Base-by-base conservation (phyloP, 352 stramenopile species). In the Phytophthora fragariaefolia region DNA sequence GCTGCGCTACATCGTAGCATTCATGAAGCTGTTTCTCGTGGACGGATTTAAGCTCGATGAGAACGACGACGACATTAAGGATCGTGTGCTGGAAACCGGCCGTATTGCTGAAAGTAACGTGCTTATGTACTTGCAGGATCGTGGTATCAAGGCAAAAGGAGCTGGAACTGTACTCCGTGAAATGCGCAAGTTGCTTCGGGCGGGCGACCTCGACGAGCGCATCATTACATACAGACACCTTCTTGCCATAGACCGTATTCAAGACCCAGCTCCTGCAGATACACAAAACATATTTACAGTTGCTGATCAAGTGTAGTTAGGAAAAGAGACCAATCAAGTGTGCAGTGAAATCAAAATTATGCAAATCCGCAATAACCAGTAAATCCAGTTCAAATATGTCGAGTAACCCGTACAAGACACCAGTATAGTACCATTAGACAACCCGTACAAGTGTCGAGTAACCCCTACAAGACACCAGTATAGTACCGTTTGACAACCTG, bases 1-100 rank as follows among this genome's bases (percentile, higher is more conserved):
- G 10, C 20, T n/a, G 1, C 40, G 51, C n/a, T 28, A 46, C 18
- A 20, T 64, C 22, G 62, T 70, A 5, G 47, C 46, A 7, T 60
- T 61, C 47, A 59, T 70, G 54, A 63, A 59, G 54, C 54, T 70
- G 7, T 70, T 70, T 30, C 5, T 70, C 7, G 28, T 52, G 8
- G 22, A 43, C 17, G 62, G 61, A 10, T 63, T 63, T 18, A 15
- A 20, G 17, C 47, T 70, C 5, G 36, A 55, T 20, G 8, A 13
- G 3, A 24, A 38, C 1, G 27, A 17, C 3, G 10, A 13, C 2
- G 4, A 24, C 32, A 49, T 46, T 17, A 24, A 48, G 13, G 56
- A 63, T 32, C 20, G 12, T 13, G 56, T 63, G 17, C 42, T 63
- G 13, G 15, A 15, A 12, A 3, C 18, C 12, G 56, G 56, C 7